Conservation (phyloP, 495 filamentous ascomycete genomes). For the Talaromyces trachyspermus region DNA sequence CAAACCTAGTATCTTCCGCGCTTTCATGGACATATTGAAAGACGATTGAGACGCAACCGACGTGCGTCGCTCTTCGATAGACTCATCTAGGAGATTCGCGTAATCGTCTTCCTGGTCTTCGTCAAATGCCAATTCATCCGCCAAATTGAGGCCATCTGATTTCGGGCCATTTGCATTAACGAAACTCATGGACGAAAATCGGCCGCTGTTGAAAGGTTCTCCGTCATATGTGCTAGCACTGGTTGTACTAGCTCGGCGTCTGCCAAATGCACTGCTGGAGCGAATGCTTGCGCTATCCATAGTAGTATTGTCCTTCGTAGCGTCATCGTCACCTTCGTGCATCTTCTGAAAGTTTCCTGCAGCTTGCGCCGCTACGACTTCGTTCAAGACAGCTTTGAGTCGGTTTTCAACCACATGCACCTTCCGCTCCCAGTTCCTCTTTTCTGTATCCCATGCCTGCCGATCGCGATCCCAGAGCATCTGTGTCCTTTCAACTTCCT, state of each 20-base stretch:
- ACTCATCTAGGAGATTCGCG: slow-evolving; percentile 27
- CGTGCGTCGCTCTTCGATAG: slow-evolving; percentile 39
- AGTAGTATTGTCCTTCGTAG: slow-evolving; percentile 39
- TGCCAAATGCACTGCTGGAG: slow-evolving; percentile 57
- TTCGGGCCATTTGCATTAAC: slow-evolving; percentile 48
- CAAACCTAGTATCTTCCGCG: slow-evolving; percentile 44
- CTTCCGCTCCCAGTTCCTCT: slow-evolving; percentile 70
- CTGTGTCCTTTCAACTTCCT: slow-evolving; percentile 70
- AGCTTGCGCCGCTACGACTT: slow-evolving; percentile 69
- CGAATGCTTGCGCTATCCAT: slow-evolving; percentile 66
- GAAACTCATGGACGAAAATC: slow-evolving; percentile 59
- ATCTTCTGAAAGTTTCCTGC: slow-evolving; percentile 25
- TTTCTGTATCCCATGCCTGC: slow-evolving; percentile 74
- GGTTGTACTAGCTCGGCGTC: slow-evolving; percentile 46
- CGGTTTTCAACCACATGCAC: slow-evolving; percentile 82
- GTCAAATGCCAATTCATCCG: slow-evolving; percentile 83
- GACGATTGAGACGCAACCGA: slow-evolving; percentile 38
- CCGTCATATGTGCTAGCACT: slow-evolving; percentile 55
- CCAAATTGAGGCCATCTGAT: slow-evolving; percentile 65
- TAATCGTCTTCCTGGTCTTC: slow-evolving; percentile 59
- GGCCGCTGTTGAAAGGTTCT: slow-evolving; percentile 30
- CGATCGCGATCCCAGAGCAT: slow-evolving; percentile 73
- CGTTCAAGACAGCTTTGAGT: slow-evolving; percentile 73
- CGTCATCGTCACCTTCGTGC: slow-evolving; percentile 17
- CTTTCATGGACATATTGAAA: slow-evolving; percentile 35